Evolutionary conservation across 129 eudicot genomes (phyloP).

Genomic region (Chrysanthemum makinoi): DNA sequence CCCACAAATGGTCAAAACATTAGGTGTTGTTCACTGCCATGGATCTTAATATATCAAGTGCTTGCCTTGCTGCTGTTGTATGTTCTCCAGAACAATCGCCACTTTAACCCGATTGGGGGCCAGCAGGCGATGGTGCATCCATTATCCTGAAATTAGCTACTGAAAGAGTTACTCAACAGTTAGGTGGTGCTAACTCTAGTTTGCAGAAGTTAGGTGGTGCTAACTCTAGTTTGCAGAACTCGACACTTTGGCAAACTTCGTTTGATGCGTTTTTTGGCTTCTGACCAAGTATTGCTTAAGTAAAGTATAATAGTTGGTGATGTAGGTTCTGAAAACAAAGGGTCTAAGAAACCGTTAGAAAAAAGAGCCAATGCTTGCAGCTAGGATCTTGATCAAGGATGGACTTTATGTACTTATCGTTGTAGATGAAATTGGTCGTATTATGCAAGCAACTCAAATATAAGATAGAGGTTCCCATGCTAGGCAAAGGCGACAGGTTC

Average conservation of each 20-base stretch:
- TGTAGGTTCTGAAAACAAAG: too few species aligned
- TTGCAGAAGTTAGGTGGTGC: conserved; percentile 60
- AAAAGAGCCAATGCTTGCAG: too few species aligned
- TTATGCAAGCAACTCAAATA: too few species aligned
- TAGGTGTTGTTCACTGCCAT: too few species aligned
- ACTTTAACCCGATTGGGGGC: conserved; percentile 63
- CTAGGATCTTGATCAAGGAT: too few species aligned
- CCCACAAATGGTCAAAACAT: too few species aligned
- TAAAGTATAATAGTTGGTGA: conserved; percentile 1
- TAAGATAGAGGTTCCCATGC: too few species aligned
- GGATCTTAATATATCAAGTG: conserved; percentile 32
- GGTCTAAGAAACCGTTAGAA: too few species aligned
- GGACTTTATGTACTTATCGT: too few species aligned
- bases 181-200: too few species aligned
- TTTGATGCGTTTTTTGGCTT: conserved; percentile 73
- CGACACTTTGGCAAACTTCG: conserved; percentile 82
- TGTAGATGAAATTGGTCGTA: too few species aligned
- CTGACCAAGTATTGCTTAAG: conserved; percentile 61
- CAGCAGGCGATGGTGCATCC: conserved; percentile 81
- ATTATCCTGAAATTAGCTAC: conserved; percentile 49
- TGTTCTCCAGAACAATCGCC: conserved; percentile 78
- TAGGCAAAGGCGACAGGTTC: too few species aligned
- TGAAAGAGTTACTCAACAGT: conserved; percentile 71
- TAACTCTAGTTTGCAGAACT: conserved; percentile 43
- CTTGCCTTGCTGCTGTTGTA: conserved; percentile 88